These are phyloP conservation scores for Aspergillus pseudoterreus DNA, from an alignment of 2,329 filamentous ascomycete genomes.

Conservation along the genomic window DNA sequence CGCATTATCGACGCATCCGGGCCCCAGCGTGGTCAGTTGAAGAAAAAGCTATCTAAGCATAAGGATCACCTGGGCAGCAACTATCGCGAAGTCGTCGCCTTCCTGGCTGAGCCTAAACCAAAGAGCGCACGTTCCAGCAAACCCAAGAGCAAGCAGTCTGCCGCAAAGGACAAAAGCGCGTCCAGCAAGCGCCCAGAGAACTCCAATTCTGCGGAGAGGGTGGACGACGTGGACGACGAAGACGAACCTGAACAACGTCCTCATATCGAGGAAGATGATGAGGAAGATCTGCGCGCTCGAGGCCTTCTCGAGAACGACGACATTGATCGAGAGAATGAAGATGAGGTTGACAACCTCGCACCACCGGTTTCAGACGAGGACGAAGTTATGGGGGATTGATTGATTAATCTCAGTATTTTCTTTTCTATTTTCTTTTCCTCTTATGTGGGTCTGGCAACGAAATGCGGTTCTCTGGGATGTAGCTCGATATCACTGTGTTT, in stretches of 20 bases:
- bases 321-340: conserved; percentile 30
- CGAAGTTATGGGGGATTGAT: conserved; percentile 43
- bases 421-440: conserved; percentile 4
- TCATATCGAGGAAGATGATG: conserved; percentile 41
- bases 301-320: conserved; percentile 43
- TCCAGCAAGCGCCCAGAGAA: conserved; percentile 20
- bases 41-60: conserved; percentile 72
- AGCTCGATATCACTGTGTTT: neutral
- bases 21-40: conserved; percentile 60
- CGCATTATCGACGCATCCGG: conserved; percentile 67
- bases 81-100: conserved; percentile 78
- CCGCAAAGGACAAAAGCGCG: conserved; percentile 12
- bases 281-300: conserved; percentile 35
- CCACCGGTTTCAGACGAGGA: conserved; percentile 34
- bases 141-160: conserved; percentile 33
- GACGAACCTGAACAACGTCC: conserved; percentile 20
- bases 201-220: conserved; percentile 39
- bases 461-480: conserved; percentile 8
- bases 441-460: conserved; percentile 4
- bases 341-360: conserved; percentile 22
- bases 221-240: conserved; percentile 42
- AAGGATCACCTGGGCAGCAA: conserved; percentile 75
- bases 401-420: neutral
- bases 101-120: conserved; percentile 66
- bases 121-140: conserved; percentile 17